Evolutionary conservation across 805 yeast species (phyloP).

Genomic region (Barnettozyma pratensis): DNA sequence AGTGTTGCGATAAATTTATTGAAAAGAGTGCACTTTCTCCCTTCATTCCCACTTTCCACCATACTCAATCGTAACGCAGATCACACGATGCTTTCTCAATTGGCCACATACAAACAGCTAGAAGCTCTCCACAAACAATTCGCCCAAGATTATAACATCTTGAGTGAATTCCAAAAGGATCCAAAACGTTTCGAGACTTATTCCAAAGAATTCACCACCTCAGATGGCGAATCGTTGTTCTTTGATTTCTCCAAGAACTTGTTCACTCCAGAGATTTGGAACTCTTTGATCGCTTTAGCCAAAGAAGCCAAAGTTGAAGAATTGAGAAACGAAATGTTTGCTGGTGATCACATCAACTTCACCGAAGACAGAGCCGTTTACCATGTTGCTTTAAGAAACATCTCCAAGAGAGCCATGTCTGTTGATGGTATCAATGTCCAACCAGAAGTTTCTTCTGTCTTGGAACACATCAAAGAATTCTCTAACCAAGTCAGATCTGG

Average conservation of each 20-base stretch:
- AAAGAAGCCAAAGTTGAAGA: constrained; percentile 83
- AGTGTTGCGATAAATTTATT: background rate
- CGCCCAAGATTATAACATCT: constrained; percentile 67
- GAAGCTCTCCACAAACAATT: constrained; percentile 62
- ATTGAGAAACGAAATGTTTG: constrained; percentile 87
- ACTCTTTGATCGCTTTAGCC: constrained; percentile 69
- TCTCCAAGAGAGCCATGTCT: constrained; percentile 73
- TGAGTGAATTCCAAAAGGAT: constrained; percentile 71
- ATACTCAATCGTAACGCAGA: background rate
- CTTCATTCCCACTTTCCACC: background rate
- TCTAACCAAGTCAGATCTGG: constrained; percentile 88
- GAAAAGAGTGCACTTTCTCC: background rate
- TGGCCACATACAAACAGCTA: constrained; percentile 81
- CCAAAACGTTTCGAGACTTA: constrained; percentile 68
- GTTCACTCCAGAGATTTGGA: constrained; percentile 76
- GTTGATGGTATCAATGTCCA: constrained; percentile 91
- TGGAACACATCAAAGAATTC: constrained; percentile 95
- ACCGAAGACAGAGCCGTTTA: constrained; percentile 97
- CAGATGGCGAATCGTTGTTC: constrained; percentile 80
- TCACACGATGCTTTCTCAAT: constrained; percentile 38
- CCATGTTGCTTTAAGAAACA: constrained; percentile 96
- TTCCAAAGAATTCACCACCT: constrained; percentile 75
- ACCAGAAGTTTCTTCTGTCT: constrained; percentile 85
- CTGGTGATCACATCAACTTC: constrained; percentile 89
- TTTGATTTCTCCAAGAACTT: constrained; percentile 96